Base-by-base conservation (phyloP, 2,329 filamentous ascomycete genomes). In the Boeremia exigua region DNA sequence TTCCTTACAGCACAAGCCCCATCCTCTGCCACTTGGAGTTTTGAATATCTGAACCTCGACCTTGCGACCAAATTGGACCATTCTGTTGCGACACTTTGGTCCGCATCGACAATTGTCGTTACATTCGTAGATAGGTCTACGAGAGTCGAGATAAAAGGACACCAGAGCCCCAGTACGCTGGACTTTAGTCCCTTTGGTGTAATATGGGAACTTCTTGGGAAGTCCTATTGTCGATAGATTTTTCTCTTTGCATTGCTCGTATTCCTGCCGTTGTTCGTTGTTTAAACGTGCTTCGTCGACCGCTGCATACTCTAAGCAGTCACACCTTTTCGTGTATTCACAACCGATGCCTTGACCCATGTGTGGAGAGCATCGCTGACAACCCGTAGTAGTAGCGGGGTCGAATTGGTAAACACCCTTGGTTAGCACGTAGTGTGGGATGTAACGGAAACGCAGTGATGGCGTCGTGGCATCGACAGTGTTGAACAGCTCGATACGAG, bases 1-100 rank as follows among this genome's bases (percentile, higher is more conserved):
- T 2, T 87, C 79, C 4, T 82, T 82, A 56, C 86, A 88, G 7
- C 86, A 82, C 0, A 96, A 84, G 29, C 88, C 91, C 91, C 90
- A 96, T 30, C 91, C 91, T 40, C 90, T 85, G n/a, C 87, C 81
- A 2, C 70, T 63, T 0, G 33, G 33, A 0, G 91, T 94, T 49
- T 87, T 86, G 73, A 95, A 95, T 15, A 96, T 90, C 65, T 92
- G 86, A 1, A 96, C 77, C 2, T 86, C 83, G 0, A 95, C 80
- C 40, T 82, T 84, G 2, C 91, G 81, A 0, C 91, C 91, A 44
- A 88, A 82, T 68, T 92, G 89, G 0, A 95, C 90, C 0, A 93
- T 86, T 5, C 90, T 82, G 67, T 92, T 94, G 1, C 88, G 87
- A 66, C 91, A 96, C 15, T 77, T 63, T 0, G 73, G 69, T 2